A percentile compares a stretch with the other conserved stretches of the same genome.
Evolutionary conservation across 2,329 filamentous ascomycete species (phyloP).

Genomic region (Colletotrichum scovillei): DNA sequence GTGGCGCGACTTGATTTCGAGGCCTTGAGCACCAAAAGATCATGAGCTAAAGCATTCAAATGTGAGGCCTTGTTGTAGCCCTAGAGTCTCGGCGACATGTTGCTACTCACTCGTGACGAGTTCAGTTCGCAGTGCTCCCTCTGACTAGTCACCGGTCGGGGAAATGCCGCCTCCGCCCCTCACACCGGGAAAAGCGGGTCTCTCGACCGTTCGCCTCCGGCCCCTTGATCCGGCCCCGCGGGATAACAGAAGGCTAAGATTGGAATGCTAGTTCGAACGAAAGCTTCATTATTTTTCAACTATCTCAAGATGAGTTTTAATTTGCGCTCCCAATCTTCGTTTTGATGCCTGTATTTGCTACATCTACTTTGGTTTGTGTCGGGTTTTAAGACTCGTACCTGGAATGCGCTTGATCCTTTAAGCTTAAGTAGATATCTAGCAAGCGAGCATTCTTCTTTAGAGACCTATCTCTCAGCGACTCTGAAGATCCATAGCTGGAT

Average conservation of each 20-base stretch:
- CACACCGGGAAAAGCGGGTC: background rate
- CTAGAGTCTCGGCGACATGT: too few species aligned
- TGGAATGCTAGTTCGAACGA: background rate
- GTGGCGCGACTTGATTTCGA: background rate
- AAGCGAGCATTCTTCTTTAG: background rate
- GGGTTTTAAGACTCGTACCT: too few species aligned
- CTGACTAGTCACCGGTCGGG: background rate
- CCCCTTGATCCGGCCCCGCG: background rate
- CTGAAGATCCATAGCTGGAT: background rate
- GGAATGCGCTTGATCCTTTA: background rate
- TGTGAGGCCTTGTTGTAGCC: too few species aligned
- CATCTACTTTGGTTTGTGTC: too few species aligned
- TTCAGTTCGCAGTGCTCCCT: background rate
- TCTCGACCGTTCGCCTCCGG: background rate
- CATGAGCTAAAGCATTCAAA: background rate
- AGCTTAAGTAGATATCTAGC: background rate
- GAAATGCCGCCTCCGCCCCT: background rate
- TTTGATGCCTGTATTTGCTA: too few species aligned
- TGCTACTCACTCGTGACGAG: too few species aligned
- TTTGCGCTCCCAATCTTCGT: too few species aligned
- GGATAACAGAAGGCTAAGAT: background rate
- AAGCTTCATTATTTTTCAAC: too few species aligned
- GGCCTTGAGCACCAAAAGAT: background rate
- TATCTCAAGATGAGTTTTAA: too few species aligned
- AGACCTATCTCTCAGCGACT: background rate